A percentile compares a stretch with the other conserved stretches of the same genome.
Conservation (phyloP, 805 yeast species). For the Teunomyces cretensis region DNA sequence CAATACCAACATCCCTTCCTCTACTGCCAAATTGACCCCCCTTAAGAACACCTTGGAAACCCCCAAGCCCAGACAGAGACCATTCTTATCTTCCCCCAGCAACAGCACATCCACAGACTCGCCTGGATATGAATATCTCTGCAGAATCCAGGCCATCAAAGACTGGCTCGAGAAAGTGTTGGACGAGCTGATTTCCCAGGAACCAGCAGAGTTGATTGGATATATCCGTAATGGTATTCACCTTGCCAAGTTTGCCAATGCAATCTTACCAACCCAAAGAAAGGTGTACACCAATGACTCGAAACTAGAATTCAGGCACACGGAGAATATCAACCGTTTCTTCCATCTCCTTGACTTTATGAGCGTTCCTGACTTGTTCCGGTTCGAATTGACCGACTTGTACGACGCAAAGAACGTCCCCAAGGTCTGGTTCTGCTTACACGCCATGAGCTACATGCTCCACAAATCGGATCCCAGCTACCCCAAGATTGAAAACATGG, state of each 20-base stretch:
- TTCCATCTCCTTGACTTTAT: constrained; percentile 67
- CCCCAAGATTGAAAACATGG: constrained; percentile 61
- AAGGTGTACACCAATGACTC: constrained; percentile 54
- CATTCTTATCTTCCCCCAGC: constrained; percentile 29
- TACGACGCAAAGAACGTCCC: constrained; percentile 92
- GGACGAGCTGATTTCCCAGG: constrained; percentile 52
- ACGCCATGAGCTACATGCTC: constrained; percentile 79
- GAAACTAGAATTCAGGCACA: constrained; percentile 77
- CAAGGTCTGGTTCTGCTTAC: constrained; percentile 89
- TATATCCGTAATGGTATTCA: constrained; percentile 81
- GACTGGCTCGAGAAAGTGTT: constrained; percentile 72
- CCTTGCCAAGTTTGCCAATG: constrained; percentile 74
- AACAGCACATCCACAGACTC: constrained; percentile 29
- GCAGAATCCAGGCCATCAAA: constrained; percentile 80
- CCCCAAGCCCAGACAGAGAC: constrained; percentile 12
- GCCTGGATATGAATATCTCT: constrained; percentile 68
- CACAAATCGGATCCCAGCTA: constrained; percentile 52
- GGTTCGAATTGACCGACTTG: constrained; percentile 88
- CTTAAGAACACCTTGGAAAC: constrained; percentile 11
- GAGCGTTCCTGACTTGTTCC: constrained; percentile 81
- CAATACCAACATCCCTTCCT: not conserved
- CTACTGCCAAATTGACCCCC: constrained; percentile 8
- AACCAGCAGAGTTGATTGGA: constrained; percentile 59
- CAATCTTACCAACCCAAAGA: constrained; percentile 64
- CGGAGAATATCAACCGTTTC: constrained; percentile 88